Conservation (phyloP, 1,284 basidiomycete genomes). For the Phylloboletellus chloephorus region DNA sequence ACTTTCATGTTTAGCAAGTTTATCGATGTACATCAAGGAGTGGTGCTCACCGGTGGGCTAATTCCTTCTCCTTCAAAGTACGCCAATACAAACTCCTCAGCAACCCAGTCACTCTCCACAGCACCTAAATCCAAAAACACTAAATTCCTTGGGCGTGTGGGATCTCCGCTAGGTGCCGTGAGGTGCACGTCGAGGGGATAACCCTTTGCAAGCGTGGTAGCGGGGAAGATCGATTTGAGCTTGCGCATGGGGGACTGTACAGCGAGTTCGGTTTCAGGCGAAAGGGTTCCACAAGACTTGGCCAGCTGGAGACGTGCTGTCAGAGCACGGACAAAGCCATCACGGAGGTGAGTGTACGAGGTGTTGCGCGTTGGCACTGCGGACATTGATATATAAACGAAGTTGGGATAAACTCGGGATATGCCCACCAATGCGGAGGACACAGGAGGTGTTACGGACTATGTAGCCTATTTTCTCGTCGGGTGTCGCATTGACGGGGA, state of each 20-base stretch:
- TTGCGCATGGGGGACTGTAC: slow-evolving; percentile 62
- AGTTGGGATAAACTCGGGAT: slow-evolving; percentile 1
- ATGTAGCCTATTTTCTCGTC: slow-evolving; percentile 71
- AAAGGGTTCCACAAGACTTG: slow-evolving; percentile 46
- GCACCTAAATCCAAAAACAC: slow-evolving; percentile 69
- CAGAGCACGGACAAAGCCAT: slow-evolving; percentile 79
- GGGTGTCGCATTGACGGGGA: slow-evolving; percentile 44
- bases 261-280: slow-evolving; percentile 51
- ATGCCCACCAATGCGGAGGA: slow-evolving; percentile 65
- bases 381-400: slow-evolving; percentile 1
- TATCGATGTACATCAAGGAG: background rate
- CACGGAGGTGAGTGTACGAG: slow-evolving; percentile 76
- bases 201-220: slow-evolving; percentile 58
- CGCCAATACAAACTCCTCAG: slow-evolving; percentile 63
- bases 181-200: slow-evolving; percentile 65
- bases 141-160: slow-evolving; percentile 46
- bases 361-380: slow-evolving; percentile 79
- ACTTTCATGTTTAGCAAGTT: slow-evolving; percentile 1
- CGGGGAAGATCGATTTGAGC: slow-evolving; percentile 73
- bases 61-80: slow-evolving; percentile 69
- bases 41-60: slow-evolving; percentile 60
- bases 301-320: slow-evolving; percentile 58
- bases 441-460: slow-evolving; percentile 61
- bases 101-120: slow-evolving; percentile 68
- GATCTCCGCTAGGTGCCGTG: slow-evolving; percentile 43